Base-by-base conservation (phyloP, 768 basidiomycete genomes). In the Suillus decipiens region DNA sequence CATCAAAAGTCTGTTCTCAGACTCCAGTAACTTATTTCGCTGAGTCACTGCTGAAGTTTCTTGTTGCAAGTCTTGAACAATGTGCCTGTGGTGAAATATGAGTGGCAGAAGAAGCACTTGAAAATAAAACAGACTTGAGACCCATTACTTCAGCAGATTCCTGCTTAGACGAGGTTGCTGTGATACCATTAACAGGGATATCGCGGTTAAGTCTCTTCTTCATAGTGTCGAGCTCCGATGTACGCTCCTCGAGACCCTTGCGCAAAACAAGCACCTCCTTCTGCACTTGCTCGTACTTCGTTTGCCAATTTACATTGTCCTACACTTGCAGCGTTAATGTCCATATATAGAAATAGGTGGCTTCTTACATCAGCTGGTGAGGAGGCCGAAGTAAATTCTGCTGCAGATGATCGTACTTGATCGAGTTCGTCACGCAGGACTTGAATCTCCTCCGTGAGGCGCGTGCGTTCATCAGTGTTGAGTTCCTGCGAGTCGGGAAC, bases 11-110 rank as follows among this genome's bases (percentile, higher is more conserved):
- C 82, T 83, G 70, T 95, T 94, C 76, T 94, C 93, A 12, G 88
- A 84, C 72, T 89, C 87, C 48, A 95, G 72, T n/a, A 88, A 72
- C 69, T 89, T 87, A 72, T 86, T 86, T 64, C 84, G 84, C 64
- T 92, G 89, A 8, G 82, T 75, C 1, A 83, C 72, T 31, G 81
- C 77, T 3, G 85, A 71, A 68, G 86, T 92, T 75, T 97, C 95
- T 68, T 90, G 89, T 70, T 92, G 91, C 45, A 97, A 80, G 68
- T 95, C 91, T 71, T 93, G 89, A 24, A 97, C 86, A 69, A 97
- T 93, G 69, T 93, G 89, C 75, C 92, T 93, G 64, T 1, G 19
- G 59, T 57, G 17, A 11, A 31, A 14, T 22, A 22, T 56, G 19
- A 64, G 53, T 71, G 45, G 59, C 60, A 39, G 8, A 7, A 11